These are phyloP conservation scores for Talaromyces rugulosus DNA, from an alignment of 2,329 filamentous ascomycete genomes.

Conservation along the genomic window DNA sequence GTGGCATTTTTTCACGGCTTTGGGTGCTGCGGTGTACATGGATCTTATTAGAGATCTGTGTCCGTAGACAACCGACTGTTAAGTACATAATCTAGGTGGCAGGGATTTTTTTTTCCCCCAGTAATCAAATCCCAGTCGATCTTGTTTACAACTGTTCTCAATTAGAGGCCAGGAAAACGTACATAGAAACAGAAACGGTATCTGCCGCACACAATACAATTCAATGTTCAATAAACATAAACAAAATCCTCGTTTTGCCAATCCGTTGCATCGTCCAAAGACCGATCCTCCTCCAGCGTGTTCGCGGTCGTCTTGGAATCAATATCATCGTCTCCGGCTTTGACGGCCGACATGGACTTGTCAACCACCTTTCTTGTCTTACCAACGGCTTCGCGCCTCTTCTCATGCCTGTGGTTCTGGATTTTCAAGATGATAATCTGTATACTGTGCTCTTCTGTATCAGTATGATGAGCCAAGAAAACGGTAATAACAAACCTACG, in stretches of 20 bases:
- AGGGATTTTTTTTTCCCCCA: no score
- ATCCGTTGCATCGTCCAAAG: slow-evolving; percentile 58
- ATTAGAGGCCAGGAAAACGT: not conserved
- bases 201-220: not conserved
- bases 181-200: not conserved
- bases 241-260: slow-evolving; percentile 62
- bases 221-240: slow-evolving; percentile 46
- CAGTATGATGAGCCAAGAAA: not conserved
- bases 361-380: slow-evolving; percentile 59
- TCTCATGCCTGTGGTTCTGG: slow-evolving; percentile 54
- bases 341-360: slow-evolving; percentile 51
- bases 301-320: slow-evolving; percentile 18
- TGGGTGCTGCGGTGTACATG: slow-evolving; percentile 3
- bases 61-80: not conserved
- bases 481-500: slow-evolving; percentile 23
- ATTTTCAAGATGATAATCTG: slow-evolving; percentile 47
- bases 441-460: slow-evolving; percentile 17
- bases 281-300: slow-evolving; percentile 44
- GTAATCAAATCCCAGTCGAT: not conserved
- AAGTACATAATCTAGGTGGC: not conserved
- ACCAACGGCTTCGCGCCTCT: slow-evolving; percentile 52
- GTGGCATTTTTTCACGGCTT: slow-evolving; percentile 3
- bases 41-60: slow-evolving; percentile 2
- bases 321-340: slow-evolving; percentile 24
- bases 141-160: not conserved